Conservation (phyloP, 2,329 filamentous ascomycete genomes). For the Apiospora saccharicola region DNA sequence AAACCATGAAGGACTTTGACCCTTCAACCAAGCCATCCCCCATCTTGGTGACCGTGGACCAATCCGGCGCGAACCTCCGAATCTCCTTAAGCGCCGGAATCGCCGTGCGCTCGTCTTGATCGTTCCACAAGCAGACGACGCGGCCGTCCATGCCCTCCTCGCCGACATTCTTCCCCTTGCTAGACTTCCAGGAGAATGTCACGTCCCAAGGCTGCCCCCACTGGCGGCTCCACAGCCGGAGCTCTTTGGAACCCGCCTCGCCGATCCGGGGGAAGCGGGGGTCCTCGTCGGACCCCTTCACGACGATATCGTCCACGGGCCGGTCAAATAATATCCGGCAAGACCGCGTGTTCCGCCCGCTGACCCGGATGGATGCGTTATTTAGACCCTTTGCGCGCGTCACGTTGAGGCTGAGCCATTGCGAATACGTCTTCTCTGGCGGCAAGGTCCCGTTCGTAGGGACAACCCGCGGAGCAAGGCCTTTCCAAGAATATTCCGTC, state of each 20-base stretch:
- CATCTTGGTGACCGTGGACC: constrained; percentile 19
- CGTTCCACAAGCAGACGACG: constrained; percentile 24
- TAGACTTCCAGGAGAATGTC: constrained; percentile 15
- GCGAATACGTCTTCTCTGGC: constrained; percentile 21
- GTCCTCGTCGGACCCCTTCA: constrained; percentile 19
- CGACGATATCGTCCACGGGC: neutral
- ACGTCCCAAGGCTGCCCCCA: constrained; percentile 18
- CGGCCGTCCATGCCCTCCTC: constrained; percentile 21
- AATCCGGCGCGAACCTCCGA: constrained; percentile 21
- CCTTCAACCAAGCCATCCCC: constrained; percentile 22
- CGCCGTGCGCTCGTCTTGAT: constrained; percentile 14
- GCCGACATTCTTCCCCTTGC: constrained; percentile 15
- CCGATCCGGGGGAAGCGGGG: constrained; percentile 22
- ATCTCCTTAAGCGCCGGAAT: constrained; percentile 24
- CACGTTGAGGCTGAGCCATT: constrained; percentile 13
- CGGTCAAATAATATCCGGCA: constrained; percentile 20
- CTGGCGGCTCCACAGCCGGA: constrained; percentile 22
- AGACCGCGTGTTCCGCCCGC: constrained; percentile 19
- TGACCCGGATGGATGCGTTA: constrained; percentile 16
- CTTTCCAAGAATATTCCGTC: constrained; percentile 18
- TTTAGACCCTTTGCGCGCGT: constrained; percentile 12
- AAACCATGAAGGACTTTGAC: constrained; percentile 21
- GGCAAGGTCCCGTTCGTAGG: constrained; percentile 21
- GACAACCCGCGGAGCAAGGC: constrained; percentile 11
- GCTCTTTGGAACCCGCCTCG: constrained; percentile 16